Conservation (phyloP, 1,284 basidiomycete species). For the Ceratobasidium sp. region DNA sequence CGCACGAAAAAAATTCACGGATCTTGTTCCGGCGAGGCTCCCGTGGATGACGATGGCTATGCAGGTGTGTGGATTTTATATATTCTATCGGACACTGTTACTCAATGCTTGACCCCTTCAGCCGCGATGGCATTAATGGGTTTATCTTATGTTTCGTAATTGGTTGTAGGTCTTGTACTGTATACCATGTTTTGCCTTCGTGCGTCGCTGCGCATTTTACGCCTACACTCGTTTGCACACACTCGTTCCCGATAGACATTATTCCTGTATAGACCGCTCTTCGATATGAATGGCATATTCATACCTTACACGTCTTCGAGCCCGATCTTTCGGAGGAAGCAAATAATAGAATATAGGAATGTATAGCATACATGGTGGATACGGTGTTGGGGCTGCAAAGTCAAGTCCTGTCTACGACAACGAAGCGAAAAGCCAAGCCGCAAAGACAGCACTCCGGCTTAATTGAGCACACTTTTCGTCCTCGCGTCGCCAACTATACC, state of each 20-base stretch:
- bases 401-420: constrained; percentile 70
- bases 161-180: constrained; percentile 5
- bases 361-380: background rate
- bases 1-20: constrained; percentile 32
- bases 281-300: too few species aligned
- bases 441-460: constrained; percentile 73
- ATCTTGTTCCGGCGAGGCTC: constrained; percentile 25
- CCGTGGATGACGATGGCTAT: constrained; percentile 37
- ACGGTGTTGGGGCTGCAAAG: constrained; percentile 66
- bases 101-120: background rate
- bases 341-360: constrained; percentile 8
- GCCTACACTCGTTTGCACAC: constrained; percentile 17
- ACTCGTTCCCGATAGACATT: constrained; percentile 4
- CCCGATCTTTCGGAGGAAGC: too few species aligned
- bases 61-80: constrained; percentile 18
- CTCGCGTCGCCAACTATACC: constrained; percentile 37
- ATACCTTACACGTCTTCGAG: too few species aligned
- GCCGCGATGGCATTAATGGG: constrained; percentile 37
- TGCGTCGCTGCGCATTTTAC: background rate
- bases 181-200: constrained; percentile 16
- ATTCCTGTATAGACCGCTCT: background rate
- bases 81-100: background rate
- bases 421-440: constrained; percentile 49
- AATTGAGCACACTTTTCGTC: constrained; percentile 62
- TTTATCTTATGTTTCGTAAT: constrained; percentile 37